Conservation (phyloP, 2,329 filamentous ascomycete genomes). For the Penicillium sp. region DNA sequence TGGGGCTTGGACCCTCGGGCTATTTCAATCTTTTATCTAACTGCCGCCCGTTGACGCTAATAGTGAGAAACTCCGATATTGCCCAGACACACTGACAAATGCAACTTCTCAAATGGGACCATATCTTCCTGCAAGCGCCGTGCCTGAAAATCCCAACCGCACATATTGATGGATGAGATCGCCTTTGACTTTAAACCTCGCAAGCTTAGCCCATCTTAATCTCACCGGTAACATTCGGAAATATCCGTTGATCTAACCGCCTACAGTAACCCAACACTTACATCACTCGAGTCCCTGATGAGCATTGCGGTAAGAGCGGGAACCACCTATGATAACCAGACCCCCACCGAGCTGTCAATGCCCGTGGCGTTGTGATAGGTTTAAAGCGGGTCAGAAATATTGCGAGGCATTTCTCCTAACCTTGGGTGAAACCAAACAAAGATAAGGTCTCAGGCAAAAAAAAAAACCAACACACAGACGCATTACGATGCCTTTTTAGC, state of each 20-base stretch:
- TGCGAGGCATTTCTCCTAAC: background rate
- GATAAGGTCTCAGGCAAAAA: slow-evolving; percentile 1
- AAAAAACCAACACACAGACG: background rate
- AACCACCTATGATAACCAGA: background rate
- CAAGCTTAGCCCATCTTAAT: slow-evolving; percentile 1
- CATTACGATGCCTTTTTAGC: too few relatives aligned
- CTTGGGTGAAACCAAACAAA: background rate
- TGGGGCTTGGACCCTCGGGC: background rate
- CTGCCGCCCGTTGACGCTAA: background rate
- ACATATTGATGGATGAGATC: background rate
- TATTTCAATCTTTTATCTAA: background rate
- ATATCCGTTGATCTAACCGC: slow-evolving; percentile 6
- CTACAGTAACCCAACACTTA: background rate
- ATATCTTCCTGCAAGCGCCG: background rate
- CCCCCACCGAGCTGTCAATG: slow-evolving; percentile 2
- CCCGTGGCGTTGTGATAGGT: slow-evolving; percentile 5
- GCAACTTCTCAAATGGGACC: background rate
- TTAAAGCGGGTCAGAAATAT: background rate
- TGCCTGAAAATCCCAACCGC: background rate
- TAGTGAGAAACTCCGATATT: background rate
- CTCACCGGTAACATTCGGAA: background rate
- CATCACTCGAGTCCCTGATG: background rate
- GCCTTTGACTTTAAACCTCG: background rate
- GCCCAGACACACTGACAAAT: background rate
- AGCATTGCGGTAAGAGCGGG: slow-evolving; percentile 9